Conservation (phyloP, 2,329 filamentous ascomycete species). For the Botrytis cinerea region DNA sequence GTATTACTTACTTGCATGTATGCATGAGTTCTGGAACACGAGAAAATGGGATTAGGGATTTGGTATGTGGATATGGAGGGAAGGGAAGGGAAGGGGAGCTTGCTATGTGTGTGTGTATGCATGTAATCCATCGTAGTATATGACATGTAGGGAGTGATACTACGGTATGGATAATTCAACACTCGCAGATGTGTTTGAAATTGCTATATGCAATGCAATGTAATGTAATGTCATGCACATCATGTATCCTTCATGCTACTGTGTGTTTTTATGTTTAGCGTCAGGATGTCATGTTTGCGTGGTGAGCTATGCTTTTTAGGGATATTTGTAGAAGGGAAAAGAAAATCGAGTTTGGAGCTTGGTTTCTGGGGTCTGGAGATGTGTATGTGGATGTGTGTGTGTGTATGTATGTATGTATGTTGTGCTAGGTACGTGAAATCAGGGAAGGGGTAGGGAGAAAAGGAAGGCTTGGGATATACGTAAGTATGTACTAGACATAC, state of each 20-base stretch:
- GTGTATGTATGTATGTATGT: not conserved
- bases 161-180: not conserved
- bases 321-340: not conserved
- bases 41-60: not conserved
- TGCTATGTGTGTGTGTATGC: not conserved
- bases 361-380: not conserved
- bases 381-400: too few relatives aligned
- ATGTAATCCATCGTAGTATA: not conserved
- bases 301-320: not conserved
- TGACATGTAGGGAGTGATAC: not conserved
- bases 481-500: not conserved
- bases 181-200: not conserved
- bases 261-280: not conserved
- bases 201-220: not conserved
- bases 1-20: too few relatives aligned
- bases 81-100: too few relatives aligned
- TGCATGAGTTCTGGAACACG: not conserved
- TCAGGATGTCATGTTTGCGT: not conserved
- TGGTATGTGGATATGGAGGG: not conserved
- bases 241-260: not conserved
- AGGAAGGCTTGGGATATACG: not conserved
- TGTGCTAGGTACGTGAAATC: not conserved
- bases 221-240: not conserved
- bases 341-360: not conserved
- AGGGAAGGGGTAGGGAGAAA: not conserved